Evolutionary conservation across 345 rosid species (phyloP).

Genomic region (Trapa bicornis): DNA sequence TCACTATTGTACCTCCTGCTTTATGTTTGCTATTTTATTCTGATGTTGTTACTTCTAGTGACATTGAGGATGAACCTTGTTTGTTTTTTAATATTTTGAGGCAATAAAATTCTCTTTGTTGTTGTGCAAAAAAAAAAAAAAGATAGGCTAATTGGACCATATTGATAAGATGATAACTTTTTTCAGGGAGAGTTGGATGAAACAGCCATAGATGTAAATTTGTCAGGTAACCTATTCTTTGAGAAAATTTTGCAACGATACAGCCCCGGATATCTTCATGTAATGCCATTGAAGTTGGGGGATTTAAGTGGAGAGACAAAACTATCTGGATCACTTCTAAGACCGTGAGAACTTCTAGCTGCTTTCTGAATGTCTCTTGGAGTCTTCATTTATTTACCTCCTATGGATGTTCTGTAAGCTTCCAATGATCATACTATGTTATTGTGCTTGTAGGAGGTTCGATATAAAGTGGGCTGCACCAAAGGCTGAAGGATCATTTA

Average conservation of each 20-base stretch:
- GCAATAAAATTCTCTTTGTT: too few relatives aligned
- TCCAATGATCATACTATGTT: background rate
- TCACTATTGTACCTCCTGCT: too few relatives aligned
- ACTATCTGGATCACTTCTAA: constrained; percentile 86
- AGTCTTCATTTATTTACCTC: background rate
- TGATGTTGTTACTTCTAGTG: too few relatives aligned
- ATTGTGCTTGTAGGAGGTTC: constrained; percentile 61
- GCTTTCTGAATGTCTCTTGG: constrained; percentile 6
- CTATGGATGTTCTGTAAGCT: background rate
- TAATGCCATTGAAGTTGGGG: constrained; percentile 62
- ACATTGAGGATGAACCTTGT: too few relatives aligned
- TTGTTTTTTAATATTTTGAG: too few relatives aligned
- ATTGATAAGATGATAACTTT: background rate
- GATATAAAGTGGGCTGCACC: constrained; percentile 95
- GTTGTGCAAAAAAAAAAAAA: background rate
- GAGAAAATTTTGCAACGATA: constrained; percentile 73
- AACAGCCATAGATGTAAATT: constrained; percentile 78
- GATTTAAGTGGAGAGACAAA: constrained; percentile 90
- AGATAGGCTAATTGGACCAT: background rate
- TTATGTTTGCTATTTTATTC: too few relatives aligned
- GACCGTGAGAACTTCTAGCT: constrained; percentile 50
- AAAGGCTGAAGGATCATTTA: constrained; percentile 92
- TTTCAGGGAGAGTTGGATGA: constrained; percentile 92
- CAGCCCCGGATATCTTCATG: constrained; percentile 53
- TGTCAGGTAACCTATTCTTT: constrained; percentile 68